Percentiles rank a stretch among this genome's conserved stretches.
Evolutionary conservation across 2,329 filamentous ascomycete genomes (phyloP).

Genomic region (Penicillium occitanis): DNA sequence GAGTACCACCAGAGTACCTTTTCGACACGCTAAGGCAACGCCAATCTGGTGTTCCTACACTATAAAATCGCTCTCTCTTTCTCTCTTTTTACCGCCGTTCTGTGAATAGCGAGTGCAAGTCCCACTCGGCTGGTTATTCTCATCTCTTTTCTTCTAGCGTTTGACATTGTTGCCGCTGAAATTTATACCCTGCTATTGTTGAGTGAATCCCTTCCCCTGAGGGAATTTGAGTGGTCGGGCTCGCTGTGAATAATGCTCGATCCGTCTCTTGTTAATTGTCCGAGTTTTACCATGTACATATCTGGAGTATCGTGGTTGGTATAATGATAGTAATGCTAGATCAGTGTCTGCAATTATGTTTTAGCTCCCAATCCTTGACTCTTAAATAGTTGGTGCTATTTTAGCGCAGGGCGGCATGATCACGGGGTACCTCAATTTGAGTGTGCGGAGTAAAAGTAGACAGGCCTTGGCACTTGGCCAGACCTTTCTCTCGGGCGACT

Average conservation of each 20-base stretch:
- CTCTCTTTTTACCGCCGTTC: neutral
- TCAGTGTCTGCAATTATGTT: neutral
- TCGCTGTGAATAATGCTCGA: constrained; percentile 19
- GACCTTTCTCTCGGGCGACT: neutral
- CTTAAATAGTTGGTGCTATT: neutral
- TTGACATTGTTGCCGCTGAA: constrained; percentile 15
- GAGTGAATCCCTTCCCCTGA: constrained; percentile 17
- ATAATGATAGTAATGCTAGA: constrained; percentile 22
- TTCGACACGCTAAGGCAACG: constrained; percentile 43
- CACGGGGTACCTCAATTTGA: constrained; percentile 6
- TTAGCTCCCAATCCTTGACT: neutral
- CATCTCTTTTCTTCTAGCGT: constrained; percentile 17
- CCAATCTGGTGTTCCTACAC: constrained; percentile 36
- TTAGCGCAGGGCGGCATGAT: neutral
- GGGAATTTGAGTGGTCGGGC: constrained; percentile 13
- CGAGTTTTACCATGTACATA: constrained; percentile 21
- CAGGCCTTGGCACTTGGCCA: constrained; percentile 8
- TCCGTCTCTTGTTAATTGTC: constrained; percentile 3
- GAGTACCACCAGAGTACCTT: constrained; percentile 49
- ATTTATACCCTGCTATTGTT: constrained; percentile 24
- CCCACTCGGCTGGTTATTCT: neutral
- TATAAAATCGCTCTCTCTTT: constrained; percentile 28
- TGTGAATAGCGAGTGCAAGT: neutral
- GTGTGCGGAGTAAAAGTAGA: constrained; percentile 13
- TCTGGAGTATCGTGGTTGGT: constrained; percentile 13